Conservation (phyloP, 108 stramenopile genomes). For the Cyclotella kingstonii region DNA sequence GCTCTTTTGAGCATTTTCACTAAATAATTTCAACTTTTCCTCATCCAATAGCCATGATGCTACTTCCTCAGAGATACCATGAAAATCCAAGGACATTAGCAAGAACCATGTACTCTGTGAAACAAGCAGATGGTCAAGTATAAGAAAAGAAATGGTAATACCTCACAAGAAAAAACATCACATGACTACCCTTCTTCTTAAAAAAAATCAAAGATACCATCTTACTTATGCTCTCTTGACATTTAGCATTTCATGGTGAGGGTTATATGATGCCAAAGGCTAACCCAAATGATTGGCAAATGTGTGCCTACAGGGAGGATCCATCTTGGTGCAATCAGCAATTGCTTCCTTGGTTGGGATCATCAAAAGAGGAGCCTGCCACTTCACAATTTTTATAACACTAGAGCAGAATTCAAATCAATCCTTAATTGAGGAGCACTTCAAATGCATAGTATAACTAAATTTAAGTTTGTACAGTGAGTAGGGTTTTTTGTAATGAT, state of each 20-base stretch:
- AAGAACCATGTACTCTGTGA: conserved; percentile 91
- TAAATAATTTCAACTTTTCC: conserved; percentile 54
- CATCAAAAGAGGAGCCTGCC: too few species aligned
- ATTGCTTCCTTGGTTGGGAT: too few species aligned
- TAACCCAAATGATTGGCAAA: too few species aligned
- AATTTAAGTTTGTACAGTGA: too few species aligned
- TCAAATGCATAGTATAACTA: too few species aligned
- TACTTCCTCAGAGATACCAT: conserved; percentile 72
- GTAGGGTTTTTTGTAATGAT: too few species aligned
- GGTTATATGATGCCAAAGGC: too few species aligned
- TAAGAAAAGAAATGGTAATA: neutral
- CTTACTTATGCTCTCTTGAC: conserved; percentile 89
- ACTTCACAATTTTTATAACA: too few species aligned
- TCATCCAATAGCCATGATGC: conserved; percentile 67
- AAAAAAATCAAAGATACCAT: conserved; percentile 60
- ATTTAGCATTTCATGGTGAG: conserved; percentile 61
- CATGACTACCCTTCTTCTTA: neutral
- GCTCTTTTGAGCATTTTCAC: conserved; percentile 54
- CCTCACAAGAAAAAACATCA: neutral
- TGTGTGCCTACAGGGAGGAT: too few species aligned
- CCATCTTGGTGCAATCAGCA: too few species aligned
- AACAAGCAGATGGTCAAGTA: neutral
- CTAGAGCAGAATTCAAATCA: too few species aligned
- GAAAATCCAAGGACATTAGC: conserved; percentile 85
- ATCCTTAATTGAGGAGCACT: too few species aligned